Evolutionary conservation across 768 basidiomycete genomes (phyloP).

Genomic region (Pisolithus sp.): DNA sequence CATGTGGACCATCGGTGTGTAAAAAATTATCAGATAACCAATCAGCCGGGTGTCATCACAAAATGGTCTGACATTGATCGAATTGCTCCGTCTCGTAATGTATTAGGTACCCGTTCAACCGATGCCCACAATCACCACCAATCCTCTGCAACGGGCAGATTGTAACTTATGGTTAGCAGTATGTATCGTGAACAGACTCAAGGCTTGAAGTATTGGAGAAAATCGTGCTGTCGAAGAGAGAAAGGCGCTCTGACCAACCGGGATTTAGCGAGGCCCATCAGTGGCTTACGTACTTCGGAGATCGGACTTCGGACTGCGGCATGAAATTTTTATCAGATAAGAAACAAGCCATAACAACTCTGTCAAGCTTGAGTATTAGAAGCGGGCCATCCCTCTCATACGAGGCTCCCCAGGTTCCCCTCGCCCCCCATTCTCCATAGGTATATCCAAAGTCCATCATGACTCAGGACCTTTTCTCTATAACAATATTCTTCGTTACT

Average conservation of each 20-base stretch:
- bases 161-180: too few relatives aligned
- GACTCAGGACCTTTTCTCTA: slow-evolving; percentile 71
- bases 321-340: slow-evolving; percentile 10
- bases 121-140: background rate
- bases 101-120: background rate
- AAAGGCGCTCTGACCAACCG: background rate
- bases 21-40: slow-evolving; percentile 8
- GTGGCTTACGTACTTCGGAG: background rate
- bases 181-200: background rate
- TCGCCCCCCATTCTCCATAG: too few relatives aligned
- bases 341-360: background rate
- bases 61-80: background rate
- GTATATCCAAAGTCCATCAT: slow-evolving; percentile 30
- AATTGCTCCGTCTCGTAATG: background rate
- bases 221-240: background rate
- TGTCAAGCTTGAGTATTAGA: too few relatives aligned
- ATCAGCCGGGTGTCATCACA: background rate
- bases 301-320: slow-evolving; percentile 3
- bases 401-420: too few relatives aligned
- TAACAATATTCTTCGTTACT: slow-evolving; percentile 95
- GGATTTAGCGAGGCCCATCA: background rate
- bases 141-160: too few relatives aligned
- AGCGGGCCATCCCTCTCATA: too few relatives aligned
- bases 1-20: background rate
- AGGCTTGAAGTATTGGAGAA: background rate